A percentile compares a stretch with the other conserved stretches of the same genome.
These are phyloP conservation scores for Plantago major DNA, from an alignment of 257 asterid genomes.

Conservation along the genomic window DNA sequence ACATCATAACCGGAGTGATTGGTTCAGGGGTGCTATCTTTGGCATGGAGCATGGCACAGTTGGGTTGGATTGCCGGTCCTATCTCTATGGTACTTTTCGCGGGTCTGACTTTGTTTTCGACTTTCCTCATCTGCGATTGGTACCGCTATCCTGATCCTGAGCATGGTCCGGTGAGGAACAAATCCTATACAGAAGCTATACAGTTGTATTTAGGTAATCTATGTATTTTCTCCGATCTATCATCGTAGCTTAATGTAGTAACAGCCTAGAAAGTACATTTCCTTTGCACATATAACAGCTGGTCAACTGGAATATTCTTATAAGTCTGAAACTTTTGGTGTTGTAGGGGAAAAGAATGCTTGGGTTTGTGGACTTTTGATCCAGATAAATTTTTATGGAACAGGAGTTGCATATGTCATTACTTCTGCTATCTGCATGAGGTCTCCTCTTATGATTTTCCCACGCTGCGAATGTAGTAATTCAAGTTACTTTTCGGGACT, in stretches of 20 bases:
- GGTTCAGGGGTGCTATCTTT: slow-evolving; percentile 91
- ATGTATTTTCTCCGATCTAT: background rate
- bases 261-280: too few species aligned
- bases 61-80: slow-evolving; percentile 86
- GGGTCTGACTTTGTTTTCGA: slow-evolving; percentile 37
- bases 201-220: slow-evolving; percentile 49
- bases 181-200: slow-evolving; percentile 61
- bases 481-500: background rate
- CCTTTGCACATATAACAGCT: background rate
- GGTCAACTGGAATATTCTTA: background rate
- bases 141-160: slow-evolving; percentile 61
- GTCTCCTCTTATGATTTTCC: slow-evolving; percentile 24
- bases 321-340: background rate
- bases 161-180: slow-evolving; percentile 40
- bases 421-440: slow-evolving; percentile 75
- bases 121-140: slow-evolving; percentile 50
- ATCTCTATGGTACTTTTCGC: slow-evolving; percentile 53
- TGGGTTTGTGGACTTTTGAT: slow-evolving; percentile 62
- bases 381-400: slow-evolving; percentile 50
- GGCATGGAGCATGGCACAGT: slow-evolving; percentile 73
- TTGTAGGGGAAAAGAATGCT: slow-evolving; percentile 59
- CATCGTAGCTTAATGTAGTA: background rate
- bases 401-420: slow-evolving; percentile 68
- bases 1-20: slow-evolving; percentile 70
- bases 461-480: background rate